Conservation (phyloP, 2,329 filamentous ascomycete species). For the Talaromyces sp. region DNA sequence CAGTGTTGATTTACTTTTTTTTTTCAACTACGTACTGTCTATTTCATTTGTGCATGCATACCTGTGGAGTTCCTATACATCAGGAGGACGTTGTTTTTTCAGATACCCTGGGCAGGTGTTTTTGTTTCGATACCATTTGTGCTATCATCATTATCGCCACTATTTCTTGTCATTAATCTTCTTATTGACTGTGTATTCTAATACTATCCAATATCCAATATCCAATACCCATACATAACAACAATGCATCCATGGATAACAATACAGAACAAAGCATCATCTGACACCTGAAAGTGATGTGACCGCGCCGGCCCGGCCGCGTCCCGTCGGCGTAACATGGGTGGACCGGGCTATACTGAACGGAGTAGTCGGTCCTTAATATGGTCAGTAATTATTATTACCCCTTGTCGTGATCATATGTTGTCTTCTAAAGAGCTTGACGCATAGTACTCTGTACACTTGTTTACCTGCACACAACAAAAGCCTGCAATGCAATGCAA, state of each 20-base stretch:
- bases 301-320: background rate
- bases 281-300: background rate
- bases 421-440: no score
- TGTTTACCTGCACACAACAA: background rate
- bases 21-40: background rate
- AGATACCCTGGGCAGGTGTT: constrained; percentile 6
- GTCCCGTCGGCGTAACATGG: background rate
- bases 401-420: background rate
- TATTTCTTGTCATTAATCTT: background rate
- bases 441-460: no score
- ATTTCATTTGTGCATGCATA: constrained; percentile 3
- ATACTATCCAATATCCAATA: background rate
- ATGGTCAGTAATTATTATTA: no score
- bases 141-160: background rate
- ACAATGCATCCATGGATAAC: no score
- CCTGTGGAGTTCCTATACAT: constrained; percentile 9
- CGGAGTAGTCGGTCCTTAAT: background rate
- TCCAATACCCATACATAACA: no score
- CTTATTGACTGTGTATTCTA: background rate
- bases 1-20: constrained; percentile 13
- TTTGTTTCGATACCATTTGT: background rate
- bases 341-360: background rate
- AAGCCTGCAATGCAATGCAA: background rate
- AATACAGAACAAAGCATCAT: no score
- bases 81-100: background rate